Conservation (phyloP, 1,284 basidiomycete species). For the Sanghuangporus weigelae region DNA sequence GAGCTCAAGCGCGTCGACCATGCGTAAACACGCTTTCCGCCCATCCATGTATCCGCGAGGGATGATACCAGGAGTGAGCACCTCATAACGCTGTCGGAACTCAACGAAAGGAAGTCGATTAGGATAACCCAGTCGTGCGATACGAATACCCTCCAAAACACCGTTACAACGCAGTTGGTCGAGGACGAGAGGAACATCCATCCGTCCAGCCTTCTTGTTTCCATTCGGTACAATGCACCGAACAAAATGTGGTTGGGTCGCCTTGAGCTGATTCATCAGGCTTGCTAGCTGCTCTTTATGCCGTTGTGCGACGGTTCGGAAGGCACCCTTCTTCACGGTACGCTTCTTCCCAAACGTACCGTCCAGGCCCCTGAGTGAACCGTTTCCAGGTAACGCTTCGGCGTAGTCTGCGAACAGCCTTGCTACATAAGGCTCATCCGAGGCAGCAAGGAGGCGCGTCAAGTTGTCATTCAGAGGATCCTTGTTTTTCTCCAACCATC, state of each 20-base stretch:
- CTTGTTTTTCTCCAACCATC: slow-evolving; percentile 99
- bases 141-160: slow-evolving; percentile 98
- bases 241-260: slow-evolving; percentile 98
- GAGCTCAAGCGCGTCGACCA: slow-evolving; percentile 87
- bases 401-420: slow-evolving; percentile 82
- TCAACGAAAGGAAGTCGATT: slow-evolving; percentile 96
- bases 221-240: slow-evolving; percentile 97
- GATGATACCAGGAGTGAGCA: slow-evolving; percentile 90
- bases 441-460: slow-evolving; percentile 82
- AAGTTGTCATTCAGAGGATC: slow-evolving; percentile 98
- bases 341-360: slow-evolving; percentile 68
- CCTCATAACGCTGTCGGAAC: slow-evolving; percentile 95
- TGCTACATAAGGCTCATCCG: slow-evolving; percentile 80
- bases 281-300: slow-evolving; percentile 95
- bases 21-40: slow-evolving; percentile 88
- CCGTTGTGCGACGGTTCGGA: slow-evolving; percentile 91
- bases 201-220: slow-evolving; percentile 86
- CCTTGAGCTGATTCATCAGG: slow-evolving; percentile 87
- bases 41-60: slow-evolving; percentile 97
- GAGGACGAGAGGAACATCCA: slow-evolving; percentile 93
- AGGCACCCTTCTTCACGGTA: slow-evolving; percentile 89
- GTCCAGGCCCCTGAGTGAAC: slow-evolving; percentile 33
- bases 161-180: slow-evolving; percentile 98
- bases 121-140: slow-evolving; percentile 95
- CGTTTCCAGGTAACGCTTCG: slow-evolving; percentile 35